Evolutionary conservation across 2,329 filamentous ascomycete species (phyloP).

Genomic region (Fusarium neocosmosporiellum): DNA sequence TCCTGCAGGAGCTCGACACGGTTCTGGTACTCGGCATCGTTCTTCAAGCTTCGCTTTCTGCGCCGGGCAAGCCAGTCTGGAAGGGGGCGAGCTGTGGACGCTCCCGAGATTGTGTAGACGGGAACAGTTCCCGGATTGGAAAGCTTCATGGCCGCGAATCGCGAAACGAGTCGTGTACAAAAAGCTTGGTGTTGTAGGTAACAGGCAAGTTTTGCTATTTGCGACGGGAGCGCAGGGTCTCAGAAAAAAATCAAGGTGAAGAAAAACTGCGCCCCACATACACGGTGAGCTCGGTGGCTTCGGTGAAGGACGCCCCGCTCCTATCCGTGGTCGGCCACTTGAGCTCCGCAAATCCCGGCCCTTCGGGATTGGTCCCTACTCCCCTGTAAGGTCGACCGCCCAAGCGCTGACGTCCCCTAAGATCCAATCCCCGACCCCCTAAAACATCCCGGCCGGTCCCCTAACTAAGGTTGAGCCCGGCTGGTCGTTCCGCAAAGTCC

Average conservation of each 20-base stretch:
- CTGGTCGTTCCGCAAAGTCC: not conserved
- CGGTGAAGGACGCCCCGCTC: constrained; percentile 31
- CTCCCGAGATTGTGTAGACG: constrained; percentile 95
- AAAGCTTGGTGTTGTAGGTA: constrained; percentile 27
- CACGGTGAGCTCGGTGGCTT: constrained; percentile 36
- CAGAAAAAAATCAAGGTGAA: constrained; percentile 48
- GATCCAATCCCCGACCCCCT: constrained; percentile 20
- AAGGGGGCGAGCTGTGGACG: constrained; percentile 85
- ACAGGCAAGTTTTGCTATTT: constrained; percentile 31
- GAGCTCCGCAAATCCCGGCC: constrained; percentile 18
- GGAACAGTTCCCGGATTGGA: constrained; percentile 84
- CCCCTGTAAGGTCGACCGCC: constrained; percentile 13
- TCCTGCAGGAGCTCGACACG: constrained; percentile 95
- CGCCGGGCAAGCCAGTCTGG: constrained; percentile 95
- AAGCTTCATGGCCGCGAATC: constrained; percentile 73
- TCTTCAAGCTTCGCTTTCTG: constrained; percentile 90
- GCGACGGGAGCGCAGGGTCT: constrained; percentile 6
- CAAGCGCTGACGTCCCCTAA: constrained; percentile 30
- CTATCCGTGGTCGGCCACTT: not conserved
- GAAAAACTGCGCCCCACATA: constrained; percentile 38
- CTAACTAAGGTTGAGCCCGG: constrained; percentile 1
- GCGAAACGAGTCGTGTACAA: constrained; percentile 15
- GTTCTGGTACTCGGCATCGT: constrained; percentile 92
- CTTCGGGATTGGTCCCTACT: constrained; percentile 12
- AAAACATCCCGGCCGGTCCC: constrained; percentile 11